These are phyloP conservation scores for Pascua sp. DNA, from an alignment of 1,284 basidiomycete species.

Conservation along the genomic window DNA sequence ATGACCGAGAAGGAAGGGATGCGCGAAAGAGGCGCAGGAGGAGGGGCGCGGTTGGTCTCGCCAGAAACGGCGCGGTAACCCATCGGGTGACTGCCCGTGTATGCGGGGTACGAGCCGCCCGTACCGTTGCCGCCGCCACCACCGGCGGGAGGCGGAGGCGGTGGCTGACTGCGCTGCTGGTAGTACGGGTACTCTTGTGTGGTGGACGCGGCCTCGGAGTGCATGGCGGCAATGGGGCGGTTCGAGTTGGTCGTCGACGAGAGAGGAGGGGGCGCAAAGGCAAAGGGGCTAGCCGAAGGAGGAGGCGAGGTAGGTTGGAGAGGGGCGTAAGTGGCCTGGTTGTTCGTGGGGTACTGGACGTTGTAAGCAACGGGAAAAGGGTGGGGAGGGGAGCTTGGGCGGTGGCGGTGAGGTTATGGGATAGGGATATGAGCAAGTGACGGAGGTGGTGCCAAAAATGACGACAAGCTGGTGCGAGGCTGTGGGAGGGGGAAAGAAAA, in stretches of 20 bases:
- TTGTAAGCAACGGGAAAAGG: neutral
- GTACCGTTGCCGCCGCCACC: conserved; percentile 2
- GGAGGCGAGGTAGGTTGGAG: conserved; percentile 23
- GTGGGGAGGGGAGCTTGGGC: neutral
- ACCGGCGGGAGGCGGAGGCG: conserved; percentile 6
- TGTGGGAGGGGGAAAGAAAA: neutral
- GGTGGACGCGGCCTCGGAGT: conserved; percentile 31
- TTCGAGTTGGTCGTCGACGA: conserved; percentile 14
- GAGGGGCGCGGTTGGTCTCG: conserved; percentile 28
- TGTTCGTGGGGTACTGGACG: conserved; percentile 1
- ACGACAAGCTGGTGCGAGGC: neutral
- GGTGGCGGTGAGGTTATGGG: neutral
- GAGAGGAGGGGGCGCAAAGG: conserved; percentile 43
- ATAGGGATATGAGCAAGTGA: neutral
- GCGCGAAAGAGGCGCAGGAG: conserved; percentile 16
- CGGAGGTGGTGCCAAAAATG: neutral
- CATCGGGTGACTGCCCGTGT: conserved; percentile 33
- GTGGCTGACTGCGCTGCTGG: conserved; percentile 4
- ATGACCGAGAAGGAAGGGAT: conserved; percentile 6
- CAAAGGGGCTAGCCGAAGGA: conserved; percentile 39
- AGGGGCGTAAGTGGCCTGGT: conserved; percentile 3
- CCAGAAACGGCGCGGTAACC: conserved; percentile 37
- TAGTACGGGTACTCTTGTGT: conserved; percentile 25
- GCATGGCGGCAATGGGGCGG: conserved; percentile 17
- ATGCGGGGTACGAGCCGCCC: conserved; percentile 21